Base-by-base conservation (phyloP, 2,329 filamentous ascomycete species). In the Fusarium sambucinum region DNA sequence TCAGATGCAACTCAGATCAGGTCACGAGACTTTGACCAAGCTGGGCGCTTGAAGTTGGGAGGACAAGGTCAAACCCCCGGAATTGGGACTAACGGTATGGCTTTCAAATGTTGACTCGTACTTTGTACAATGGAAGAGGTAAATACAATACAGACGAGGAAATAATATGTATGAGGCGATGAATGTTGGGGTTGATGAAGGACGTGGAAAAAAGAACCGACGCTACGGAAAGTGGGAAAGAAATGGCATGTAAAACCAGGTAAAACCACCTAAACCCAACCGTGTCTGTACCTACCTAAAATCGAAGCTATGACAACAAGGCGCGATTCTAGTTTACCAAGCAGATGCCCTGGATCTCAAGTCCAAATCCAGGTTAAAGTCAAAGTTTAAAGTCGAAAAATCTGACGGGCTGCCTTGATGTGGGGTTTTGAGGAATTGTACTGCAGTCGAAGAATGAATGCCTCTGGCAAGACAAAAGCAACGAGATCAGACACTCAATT, bases 11-110 rank as follows among this genome's bases (percentile, higher is more conserved):
- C 37, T 44, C 45, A 60, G 44, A 60, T 62, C 47, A 56, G 42
- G 68, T 68, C 68, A 70, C 68, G 68, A 66, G 68, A 70, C 56
- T 63, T 41, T 40, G 53, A 46, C 40, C 32, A 59, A 52, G 50
- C 50, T 70, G 50, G 53, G 51, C 33, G 51, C 42, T 52, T 54
- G 51, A 53, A 45, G 17, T 59, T 42, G 60, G 62, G 46, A 63
- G 66, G 57, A 67, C 66, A 69, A 70, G 66, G 53, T 51, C 30
- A 40, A 40, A 27, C 23, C 17, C 27, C n/a, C 9, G 25, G 25
- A 23, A 40, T n/a, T 29, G 10, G 30, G 14, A 59, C 48, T 45
- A 44, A 38, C 27, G 66, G 35, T 59, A 53, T 62, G 55, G 33
- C 63, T 70, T 62, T 66, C 41, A 29, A 30, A 38, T 35, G 21